These are phyloP conservation scores for Funneliformis mosseae DNA, from an alignment of 192 early-diverging fungal genomes.

Conservation along the genomic window DNA sequence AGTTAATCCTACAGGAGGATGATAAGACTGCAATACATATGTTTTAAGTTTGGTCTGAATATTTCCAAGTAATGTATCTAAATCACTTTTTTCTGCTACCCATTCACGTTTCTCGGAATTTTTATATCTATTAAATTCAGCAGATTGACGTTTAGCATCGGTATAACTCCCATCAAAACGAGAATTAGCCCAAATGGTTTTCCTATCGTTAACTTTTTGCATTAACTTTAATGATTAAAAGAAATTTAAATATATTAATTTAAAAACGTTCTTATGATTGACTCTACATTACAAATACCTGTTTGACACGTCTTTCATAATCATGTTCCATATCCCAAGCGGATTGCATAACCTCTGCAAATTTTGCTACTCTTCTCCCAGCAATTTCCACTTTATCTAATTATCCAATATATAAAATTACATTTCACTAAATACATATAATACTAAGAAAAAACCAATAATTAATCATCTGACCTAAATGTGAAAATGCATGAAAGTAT, in stretches of 20 bases:
- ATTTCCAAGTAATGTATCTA: constrained; percentile 91
- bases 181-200: constrained; percentile 66
- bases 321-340: constrained; percentile 94
- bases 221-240: constrained; percentile 56
- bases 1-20: constrained; percentile 74
- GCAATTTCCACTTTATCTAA: constrained; percentile 83
- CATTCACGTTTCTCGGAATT: constrained; percentile 76
- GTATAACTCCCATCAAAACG: constrained; percentile 69
- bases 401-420: neutral
- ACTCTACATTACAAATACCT: constrained; percentile 36
- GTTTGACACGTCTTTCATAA: constrained; percentile 82
- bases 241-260: neutral
- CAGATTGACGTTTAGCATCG: constrained; percentile 72
- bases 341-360: constrained; percentile 85
- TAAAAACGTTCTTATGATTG: constrained; percentile 12
- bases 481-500: constrained; percentile 97
- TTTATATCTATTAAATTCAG: constrained; percentile 86
- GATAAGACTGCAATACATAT: constrained; percentile 86
- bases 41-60: constrained; percentile 97
- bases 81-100: constrained; percentile 89
- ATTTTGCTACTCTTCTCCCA: constrained; percentile 89
- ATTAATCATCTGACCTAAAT: constrained; percentile 55
- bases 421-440: neutral
- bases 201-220: constrained; percentile 62
- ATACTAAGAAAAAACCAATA: neutral